Evolutionary conservation across 2,329 filamentous ascomycete species (phyloP), one percentile per base, ranked within the genome.

Genomic region (Penicillium expansum): DNA sequence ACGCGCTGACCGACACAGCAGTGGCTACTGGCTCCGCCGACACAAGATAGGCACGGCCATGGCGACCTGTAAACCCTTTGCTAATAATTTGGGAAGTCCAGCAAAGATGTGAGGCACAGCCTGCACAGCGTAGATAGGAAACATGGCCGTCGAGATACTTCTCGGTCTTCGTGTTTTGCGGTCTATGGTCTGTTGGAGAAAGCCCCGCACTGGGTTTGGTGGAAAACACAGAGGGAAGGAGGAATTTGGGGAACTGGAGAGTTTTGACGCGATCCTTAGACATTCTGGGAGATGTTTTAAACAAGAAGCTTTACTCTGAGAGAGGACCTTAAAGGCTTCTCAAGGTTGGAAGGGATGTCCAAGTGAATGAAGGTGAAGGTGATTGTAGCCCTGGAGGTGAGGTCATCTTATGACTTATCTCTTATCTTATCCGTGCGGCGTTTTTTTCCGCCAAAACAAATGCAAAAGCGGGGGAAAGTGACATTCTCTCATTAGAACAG

Each of bases 61-160:
- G 82, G 18, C 84, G 82, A 60, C 85, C 85, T 24, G 83, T 87
- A 72, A 87, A 87, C 52, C 84, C 84, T 74, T 86, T 86, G 73
- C 77, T 81, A 65, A 87, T 83, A 56, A 87, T 86, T 60, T 85
- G 83, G 6, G 79, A 79, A 16, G 82, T 81, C 52, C 83, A 76
- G 60, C 83, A 83, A 45, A 87, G 77, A 65, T 86, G 82, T 11
- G 82, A 75, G 39, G 83, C 80, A 68, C 85, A 87, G 62, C 80
- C 80, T 29, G 79, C 77, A 71, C 85, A 87, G 63, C 80, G 81
- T 24, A 87, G 78, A 68, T 82, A 81, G 3, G 84, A 84, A 48
- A 75, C 72, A 64, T 82, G 76, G 55, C 75, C 76, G 48, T 71
- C 60, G 16, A 83, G 74, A 65, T 76, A 81, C 56, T 68, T 68